Conservation (phyloP, 768 basidiomycete species). For the Leccinum truebloodii region DNA sequence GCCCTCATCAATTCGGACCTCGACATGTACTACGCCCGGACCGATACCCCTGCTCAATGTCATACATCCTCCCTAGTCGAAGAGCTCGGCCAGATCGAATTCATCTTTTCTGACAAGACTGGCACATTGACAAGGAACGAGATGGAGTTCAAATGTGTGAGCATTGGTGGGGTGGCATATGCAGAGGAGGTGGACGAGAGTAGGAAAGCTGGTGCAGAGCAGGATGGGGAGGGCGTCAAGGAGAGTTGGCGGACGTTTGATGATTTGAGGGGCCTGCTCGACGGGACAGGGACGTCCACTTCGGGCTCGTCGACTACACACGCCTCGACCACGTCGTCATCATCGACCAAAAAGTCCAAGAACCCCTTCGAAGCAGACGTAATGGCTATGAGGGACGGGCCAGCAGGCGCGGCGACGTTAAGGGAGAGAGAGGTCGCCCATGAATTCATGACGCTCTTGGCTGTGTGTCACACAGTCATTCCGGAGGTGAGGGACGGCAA, state of each 20-base stretch:
- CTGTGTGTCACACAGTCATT: constrained; percentile 98
- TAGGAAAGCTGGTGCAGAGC: constrained; percentile 58
- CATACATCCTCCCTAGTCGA: constrained; percentile 98
- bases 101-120: constrained; percentile 93
- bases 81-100: constrained; percentile 97
- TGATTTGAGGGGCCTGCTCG: constrained; percentile 61
- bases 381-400: constrained; percentile 9
- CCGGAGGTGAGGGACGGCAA: constrained; percentile 90
- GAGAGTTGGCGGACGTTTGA: constrained; percentile 80
- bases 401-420: background rate
- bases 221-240: constrained; percentile 40
- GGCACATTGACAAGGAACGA: constrained; percentile 96
- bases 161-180: constrained; percentile 86
- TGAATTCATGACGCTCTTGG: constrained; percentile 81
- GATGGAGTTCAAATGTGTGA: constrained; percentile 95
- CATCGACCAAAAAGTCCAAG: constrained; percentile 25
- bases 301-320: background rate
- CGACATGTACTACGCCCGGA: constrained; percentile 96
- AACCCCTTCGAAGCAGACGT: constrained; percentile 58
- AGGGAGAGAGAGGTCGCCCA: constrained; percentile 53
- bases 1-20: constrained; percentile 96
- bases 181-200: constrained; percentile 89
- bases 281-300: constrained; percentile 30
- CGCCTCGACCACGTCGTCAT: background rate
- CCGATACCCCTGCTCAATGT: constrained; percentile 96